Evolutionary conservation across 306 rosid species (phyloP).

Genomic region (Medicago lupulina): DNA sequence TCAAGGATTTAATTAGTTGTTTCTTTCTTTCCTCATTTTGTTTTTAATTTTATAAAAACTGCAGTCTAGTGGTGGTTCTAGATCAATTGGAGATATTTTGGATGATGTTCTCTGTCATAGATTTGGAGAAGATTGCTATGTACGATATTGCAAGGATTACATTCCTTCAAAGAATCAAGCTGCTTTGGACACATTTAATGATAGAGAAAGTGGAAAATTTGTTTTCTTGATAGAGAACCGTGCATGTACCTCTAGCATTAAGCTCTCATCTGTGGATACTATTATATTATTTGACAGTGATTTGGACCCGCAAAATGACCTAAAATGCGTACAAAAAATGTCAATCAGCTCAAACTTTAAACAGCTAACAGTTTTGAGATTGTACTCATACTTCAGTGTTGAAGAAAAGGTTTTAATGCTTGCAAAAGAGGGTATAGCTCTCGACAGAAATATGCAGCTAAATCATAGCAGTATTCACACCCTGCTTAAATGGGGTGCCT

Average conservation of each 20-base stretch:
- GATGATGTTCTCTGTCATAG: constrained; percentile 70
- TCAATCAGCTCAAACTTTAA: constrained; percentile 60
- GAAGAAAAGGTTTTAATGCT: constrained; percentile 73
- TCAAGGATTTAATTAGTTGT: constrained; percentile 32
- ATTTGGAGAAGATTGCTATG: constrained; percentile 73
- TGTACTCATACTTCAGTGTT: constrained; percentile 64
- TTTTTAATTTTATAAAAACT: constrained; percentile 11
- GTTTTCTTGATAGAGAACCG: constrained; percentile 73
- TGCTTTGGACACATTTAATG: constrained; percentile 67
- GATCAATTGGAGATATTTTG: constrained; percentile 76
- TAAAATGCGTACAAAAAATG: constrained; percentile 70
- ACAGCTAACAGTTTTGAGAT: constrained; percentile 62
- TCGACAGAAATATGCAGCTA: constrained; percentile 51
- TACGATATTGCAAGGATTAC: constrained; percentile 58
- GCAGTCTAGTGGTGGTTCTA: constrained; percentile 62
- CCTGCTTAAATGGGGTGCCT: constrained; percentile 71
- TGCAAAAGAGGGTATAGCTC: constrained; percentile 64
- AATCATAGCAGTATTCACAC: constrained; percentile 50
- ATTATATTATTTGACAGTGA: constrained; percentile 78
- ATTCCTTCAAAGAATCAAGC: constrained; percentile 52
- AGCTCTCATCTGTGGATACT: constrained; percentile 65
- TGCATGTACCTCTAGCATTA: constrained; percentile 67
- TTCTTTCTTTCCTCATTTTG: background rate
- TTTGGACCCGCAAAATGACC: constrained; percentile 68
- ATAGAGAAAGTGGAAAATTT: constrained; percentile 62